A percentile compares a stretch with the other conserved stretches of the same genome.
Evolutionary conservation across 2,329 filamentous ascomycete genomes (phyloP).

Genomic region (Ilyonectria robusta): DNA sequence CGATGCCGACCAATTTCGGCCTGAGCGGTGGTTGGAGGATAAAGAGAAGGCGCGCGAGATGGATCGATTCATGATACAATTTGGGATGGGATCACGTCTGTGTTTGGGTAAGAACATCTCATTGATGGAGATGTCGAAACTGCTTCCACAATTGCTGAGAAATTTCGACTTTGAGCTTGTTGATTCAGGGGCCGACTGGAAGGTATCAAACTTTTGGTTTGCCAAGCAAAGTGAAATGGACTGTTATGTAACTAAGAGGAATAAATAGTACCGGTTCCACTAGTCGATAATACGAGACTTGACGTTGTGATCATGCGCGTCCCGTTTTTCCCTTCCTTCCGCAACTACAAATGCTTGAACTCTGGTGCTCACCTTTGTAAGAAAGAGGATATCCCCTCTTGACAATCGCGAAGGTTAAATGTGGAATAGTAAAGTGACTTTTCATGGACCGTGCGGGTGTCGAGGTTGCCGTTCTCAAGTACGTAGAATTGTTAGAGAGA

Average conservation of each 20-base stretch:
- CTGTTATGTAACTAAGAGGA: conserved; percentile 5
- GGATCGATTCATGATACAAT: conserved; percentile 20
- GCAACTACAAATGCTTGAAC: no score
- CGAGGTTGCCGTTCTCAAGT: no score
- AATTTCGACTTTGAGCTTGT: conserved; percentile 22
- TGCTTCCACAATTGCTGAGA: conserved; percentile 18
- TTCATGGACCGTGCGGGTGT: no score
- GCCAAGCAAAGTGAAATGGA: conserved; percentile 17
- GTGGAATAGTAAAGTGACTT: no score
- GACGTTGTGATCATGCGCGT: no score
- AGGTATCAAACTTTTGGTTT: conserved; percentile 17
- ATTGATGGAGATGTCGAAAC: conserved; percentile 26
- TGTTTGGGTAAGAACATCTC: conserved; percentile 24
- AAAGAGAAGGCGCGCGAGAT: conserved; percentile 5
- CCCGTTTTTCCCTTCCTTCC: no score
- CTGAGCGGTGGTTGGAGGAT: conserved; percentile 23
- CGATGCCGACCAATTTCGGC: conserved; percentile 14
- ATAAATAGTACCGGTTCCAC: neutral
- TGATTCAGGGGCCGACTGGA: neutral
- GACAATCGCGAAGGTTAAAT: no score
- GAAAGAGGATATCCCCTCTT: no score
- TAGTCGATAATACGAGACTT: no score
- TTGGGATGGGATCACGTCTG: conserved; percentile 9
- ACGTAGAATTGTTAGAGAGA: no score
- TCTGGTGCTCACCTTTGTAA: no score